Conservation (phyloP, 345 rosid genomes). For the Populus deltoides region DNA sequence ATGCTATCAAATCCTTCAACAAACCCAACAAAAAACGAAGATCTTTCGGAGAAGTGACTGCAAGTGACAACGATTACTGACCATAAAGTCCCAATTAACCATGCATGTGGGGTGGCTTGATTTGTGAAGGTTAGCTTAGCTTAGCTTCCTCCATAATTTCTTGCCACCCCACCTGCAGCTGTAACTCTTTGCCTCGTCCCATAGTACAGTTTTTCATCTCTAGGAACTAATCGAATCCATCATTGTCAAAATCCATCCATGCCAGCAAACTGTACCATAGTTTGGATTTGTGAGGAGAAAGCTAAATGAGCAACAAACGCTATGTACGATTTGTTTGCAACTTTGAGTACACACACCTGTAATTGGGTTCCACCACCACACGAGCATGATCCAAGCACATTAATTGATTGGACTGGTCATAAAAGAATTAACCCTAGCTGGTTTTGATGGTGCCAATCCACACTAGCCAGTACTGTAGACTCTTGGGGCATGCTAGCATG, state of each 20-base stretch:
- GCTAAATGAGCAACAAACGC: background rate
- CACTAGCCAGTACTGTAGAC: background rate
- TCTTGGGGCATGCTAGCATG: background rate
- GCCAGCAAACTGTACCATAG: background rate
- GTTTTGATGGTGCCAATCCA: background rate
- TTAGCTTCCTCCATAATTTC: background rate
- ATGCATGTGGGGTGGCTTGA: too few relatives aligned
- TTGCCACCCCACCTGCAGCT: background rate
- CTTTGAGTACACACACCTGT: background rate
- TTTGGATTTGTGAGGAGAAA: conserved; percentile 10
- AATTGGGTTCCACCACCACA: conserved; percentile 11
- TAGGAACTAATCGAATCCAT: background rate
- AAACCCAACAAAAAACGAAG: too few relatives aligned
- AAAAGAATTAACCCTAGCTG: background rate
- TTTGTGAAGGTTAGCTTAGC: background rate
- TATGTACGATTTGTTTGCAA: background rate
- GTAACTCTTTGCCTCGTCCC: background rate
- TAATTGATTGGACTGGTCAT: conserved; percentile 6
- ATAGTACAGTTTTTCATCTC: background rate
- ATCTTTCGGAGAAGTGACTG: too few relatives aligned
- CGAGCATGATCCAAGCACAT: background rate
- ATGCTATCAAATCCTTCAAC: background rate
- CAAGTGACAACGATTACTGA: too few relatives aligned
- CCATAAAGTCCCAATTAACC: too few relatives aligned
- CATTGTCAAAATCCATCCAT: background rate